Evolutionary conservation across 345 rosid genomes (phyloP), one percentile per base, ranked within the genome.

Genomic region (Corchorus capsularis): DNA sequence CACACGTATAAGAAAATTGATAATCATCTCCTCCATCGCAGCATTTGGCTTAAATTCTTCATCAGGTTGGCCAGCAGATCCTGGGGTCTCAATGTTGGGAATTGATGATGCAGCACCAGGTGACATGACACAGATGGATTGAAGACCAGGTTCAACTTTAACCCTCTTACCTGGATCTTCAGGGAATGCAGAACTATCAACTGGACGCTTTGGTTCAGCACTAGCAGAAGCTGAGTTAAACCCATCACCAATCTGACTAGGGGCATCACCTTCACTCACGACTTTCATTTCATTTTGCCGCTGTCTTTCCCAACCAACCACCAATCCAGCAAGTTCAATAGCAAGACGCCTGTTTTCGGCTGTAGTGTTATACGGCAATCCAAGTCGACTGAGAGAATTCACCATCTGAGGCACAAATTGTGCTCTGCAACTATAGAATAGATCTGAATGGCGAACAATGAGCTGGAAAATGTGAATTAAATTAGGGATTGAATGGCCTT

Each of bases 351-450:
- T 90, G 84, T 93, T 93, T 78, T 96, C 99, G 10, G 91, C 87
- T 46, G 98, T 90, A 68, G 97, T 91, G 85, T 89, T 96, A 82
- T 88, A 93, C 52, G 99, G 98, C 87, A 96, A 88, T 74, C 99
- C 99, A 65, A 96, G 92, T 50, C 99, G 94, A 81, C 98, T 96
- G 71, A 96, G 91, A 72, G 99, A 93, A 85, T 96, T 96, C 79
- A 96, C 99, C 99, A 96, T 96, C 83, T 96, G 99, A 81, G 98
- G 99, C 52, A 96, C 99, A 84, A 96, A 96, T 73, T 96, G 99
- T 22, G 98, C 99, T 83, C 99, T 90, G 82, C 98, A 96, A 84
- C 97, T 86, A 77, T 96, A 96, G 82, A 96, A 96, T 80, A 96
- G 96, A 84, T 96, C 88, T 77, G 99, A 90, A 86, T 96, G 99